Evolutionary conservation across 257 asterid species (phyloP).

Genomic region (Pogostemon cablin): DNA sequence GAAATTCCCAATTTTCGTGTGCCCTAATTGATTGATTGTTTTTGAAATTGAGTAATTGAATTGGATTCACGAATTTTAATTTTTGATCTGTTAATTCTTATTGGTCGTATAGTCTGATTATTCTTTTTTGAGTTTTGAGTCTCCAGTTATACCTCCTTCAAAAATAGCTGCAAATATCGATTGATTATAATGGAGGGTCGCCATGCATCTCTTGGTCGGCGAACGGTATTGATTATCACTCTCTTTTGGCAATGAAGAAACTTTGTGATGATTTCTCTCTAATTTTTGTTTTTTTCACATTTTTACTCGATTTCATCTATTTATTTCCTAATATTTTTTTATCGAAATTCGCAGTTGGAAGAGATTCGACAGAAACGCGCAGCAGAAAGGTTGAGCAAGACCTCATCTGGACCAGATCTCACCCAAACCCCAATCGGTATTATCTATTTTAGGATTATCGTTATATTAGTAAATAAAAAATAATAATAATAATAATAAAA

Average conservation of each 20-base stretch:
- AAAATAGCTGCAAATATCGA: slow-evolving; percentile 3
- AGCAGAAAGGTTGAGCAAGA: slow-evolving; percentile 80
- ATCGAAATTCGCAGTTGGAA: slow-evolving; percentile 58
- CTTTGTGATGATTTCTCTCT: not conserved
- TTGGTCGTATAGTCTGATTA: too few species aligned
- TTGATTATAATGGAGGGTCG: slow-evolving; percentile 70
- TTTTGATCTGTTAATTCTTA: too few species aligned
- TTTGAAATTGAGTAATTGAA: too few species aligned
- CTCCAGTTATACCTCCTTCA: not conserved
- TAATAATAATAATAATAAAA: not conserved
- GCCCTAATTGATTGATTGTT: too few species aligned
- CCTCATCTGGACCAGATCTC: slow-evolving; percentile 83
- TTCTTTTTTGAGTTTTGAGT: too few species aligned
- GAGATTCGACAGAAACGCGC: slow-evolving; percentile 98
- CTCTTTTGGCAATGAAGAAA: not conserved
- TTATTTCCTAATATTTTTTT: not conserved
- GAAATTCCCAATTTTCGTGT: too few species aligned
- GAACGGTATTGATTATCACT: slow-evolving; percentile 63
- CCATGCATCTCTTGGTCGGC: slow-evolving; percentile 88
- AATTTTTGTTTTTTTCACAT: not conserved
- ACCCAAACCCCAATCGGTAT: slow-evolving; percentile 53
- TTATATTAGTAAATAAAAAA: too few species aligned
- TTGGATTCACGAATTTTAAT: too few species aligned
- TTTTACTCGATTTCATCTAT: not conserved
- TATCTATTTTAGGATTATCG: not conserved